Evolutionary conservation across 345 rosid species (phyloP).

Genomic region (Bruguiera gymnorhiza): DNA sequence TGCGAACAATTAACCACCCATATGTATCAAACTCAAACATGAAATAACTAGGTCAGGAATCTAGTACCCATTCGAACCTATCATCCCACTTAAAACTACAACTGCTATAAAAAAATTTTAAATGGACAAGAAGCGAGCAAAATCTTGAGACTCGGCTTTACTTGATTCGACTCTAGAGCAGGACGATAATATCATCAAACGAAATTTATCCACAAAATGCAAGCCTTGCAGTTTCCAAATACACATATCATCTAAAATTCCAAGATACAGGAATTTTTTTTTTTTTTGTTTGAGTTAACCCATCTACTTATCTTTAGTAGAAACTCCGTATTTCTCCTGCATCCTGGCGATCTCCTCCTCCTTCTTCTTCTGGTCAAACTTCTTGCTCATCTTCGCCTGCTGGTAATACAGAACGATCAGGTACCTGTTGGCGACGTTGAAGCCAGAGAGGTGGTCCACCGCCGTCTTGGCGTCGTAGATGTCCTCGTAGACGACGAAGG

Average conservation of each 20-base stretch:
- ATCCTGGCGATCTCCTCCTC: slow-evolving; percentile 77
- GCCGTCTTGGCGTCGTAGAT: slow-evolving; percentile 96
- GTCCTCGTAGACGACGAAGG: slow-evolving; percentile 93
- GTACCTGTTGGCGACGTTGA: slow-evolving; percentile 94
- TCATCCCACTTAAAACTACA: too few relatives aligned
- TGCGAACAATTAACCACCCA: too few relatives aligned
- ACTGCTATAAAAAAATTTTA: too few relatives aligned
- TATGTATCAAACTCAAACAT: too few relatives aligned
- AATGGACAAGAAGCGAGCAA: too few relatives aligned
- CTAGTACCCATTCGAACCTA: too few relatives aligned
- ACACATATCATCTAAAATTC: background rate
- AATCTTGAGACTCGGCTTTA: too few relatives aligned
- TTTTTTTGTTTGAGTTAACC: background rate
- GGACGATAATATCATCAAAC: too few relatives aligned
- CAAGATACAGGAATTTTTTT: background rate
- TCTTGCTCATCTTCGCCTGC: slow-evolving; percentile 91
- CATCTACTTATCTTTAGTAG: slow-evolving; percentile 73
- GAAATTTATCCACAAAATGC: too few relatives aligned
- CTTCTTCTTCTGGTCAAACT: slow-evolving; percentile 88
- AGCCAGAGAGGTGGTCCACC: slow-evolving; percentile 95
- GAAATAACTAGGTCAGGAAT: too few relatives aligned
- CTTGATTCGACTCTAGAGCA: too few relatives aligned
- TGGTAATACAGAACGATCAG: slow-evolving; percentile 87
- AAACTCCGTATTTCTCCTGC: slow-evolving; percentile 93
- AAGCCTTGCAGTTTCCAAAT: too few relatives aligned